Base-by-base conservation (phyloP, 75 land plant genomes). In the Pinus tabuliformis region DNA sequence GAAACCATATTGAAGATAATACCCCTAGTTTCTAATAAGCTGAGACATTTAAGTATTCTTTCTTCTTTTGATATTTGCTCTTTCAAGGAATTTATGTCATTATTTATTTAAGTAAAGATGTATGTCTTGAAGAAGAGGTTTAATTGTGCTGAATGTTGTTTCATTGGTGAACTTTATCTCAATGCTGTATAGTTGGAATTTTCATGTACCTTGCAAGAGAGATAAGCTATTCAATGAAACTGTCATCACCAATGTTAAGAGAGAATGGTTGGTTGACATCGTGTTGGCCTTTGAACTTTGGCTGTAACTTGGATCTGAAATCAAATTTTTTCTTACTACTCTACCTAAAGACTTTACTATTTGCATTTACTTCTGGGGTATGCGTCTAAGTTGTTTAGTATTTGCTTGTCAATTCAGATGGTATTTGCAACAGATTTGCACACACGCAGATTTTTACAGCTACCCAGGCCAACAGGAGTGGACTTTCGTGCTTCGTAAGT, bases 401-500 rank as follows among this genome's bases (percentile, higher is more conserved):
- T 52, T 15, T 24, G 58, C 3, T 81, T 56, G n/a, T 79, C 62
- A 33, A 57, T 84, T 77, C 90, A 96, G 98, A 90, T 89, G 59
- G 90, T 92, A n/a, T 96, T 90, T 92, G 93, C 88, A 39, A 89
- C 95, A 52, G 99, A 94, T 78, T 82, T 96, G 76, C 91, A 92
- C 60, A 92, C 95, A 52, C 91, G 98, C 16, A 85, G 59, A 63
- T 96, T 96, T 76, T 77, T 96, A 74, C 93, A 88, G 76, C 92
- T 97, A 70, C 98, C 99, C 65, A 94, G 90, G 62, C 89, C 95
- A 76, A 87, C 77, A 26, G 99, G 98, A 58, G 99, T 97, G 14
- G 99, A 94, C 79, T 94, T 97, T 63, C 98, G 95, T 75, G 99
- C 99, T 36, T 96, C 98, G 98, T 96, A 89, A 84, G 96, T 83